A percentile compares a stretch with the other conserved stretches of the same genome.
Conservation (phyloP, 306 rosid genomes). For the Lotus japonicus region DNA sequence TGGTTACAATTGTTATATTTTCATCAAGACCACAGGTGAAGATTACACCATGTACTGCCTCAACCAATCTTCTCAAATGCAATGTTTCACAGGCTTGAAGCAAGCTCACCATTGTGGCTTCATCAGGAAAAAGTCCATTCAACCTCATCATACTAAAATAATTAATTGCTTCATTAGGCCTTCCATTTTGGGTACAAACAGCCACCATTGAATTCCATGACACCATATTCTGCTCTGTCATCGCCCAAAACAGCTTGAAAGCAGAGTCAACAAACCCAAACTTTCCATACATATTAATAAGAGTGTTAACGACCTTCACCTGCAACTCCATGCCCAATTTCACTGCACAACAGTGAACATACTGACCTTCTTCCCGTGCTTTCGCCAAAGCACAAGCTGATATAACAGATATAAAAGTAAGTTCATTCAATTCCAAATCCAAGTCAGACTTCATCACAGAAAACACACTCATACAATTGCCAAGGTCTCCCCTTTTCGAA, state of each 20-base stretch:
- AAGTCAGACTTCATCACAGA: constrained; percentile 36
- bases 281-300: constrained; percentile 68
- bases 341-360: constrained; percentile 50
- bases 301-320: constrained; percentile 52
- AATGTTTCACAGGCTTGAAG: constrained; percentile 56
- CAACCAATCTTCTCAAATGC: constrained; percentile 40
- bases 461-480: constrained; percentile 41
- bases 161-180: constrained; percentile 33
- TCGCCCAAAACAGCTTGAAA: constrained; percentile 44
- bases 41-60: constrained; percentile 50
- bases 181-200: constrained; percentile 36
- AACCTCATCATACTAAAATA: constrained; percentile 50
- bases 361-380: constrained; percentile 40
- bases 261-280: constrained; percentile 37
- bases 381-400: constrained; percentile 44
- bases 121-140: constrained; percentile 47
- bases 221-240: constrained; percentile 37
- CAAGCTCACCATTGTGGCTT: constrained; percentile 52
- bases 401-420: constrained; percentile 45
- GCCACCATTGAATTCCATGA: constrained; percentile 71
- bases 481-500: constrained; percentile 36
- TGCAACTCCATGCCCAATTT: constrained; percentile 50
- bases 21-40: constrained; percentile 35
- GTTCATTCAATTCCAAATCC: constrained; percentile 40
- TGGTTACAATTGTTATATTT: constrained; percentile 39